phyloP scores from a whole-genome alignment of 805 yeast species.

The Ogataea philodendri region DNA sequence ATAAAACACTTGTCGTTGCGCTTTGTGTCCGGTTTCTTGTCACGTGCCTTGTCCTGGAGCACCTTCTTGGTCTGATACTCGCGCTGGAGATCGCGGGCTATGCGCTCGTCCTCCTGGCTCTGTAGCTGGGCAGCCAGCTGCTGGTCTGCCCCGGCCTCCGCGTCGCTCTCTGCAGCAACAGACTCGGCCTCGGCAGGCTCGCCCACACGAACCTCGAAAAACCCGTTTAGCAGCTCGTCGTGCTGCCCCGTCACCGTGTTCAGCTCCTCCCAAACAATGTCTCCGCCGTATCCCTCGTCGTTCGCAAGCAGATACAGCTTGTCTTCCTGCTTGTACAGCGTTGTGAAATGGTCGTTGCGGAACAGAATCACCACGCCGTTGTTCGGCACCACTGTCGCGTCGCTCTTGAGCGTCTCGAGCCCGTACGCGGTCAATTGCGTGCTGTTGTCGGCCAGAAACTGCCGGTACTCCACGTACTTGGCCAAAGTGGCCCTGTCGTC shows the following conservation, averaged over 20 bases:
- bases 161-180: slow-evolving; percentile 1
- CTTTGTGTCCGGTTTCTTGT: slow-evolving; percentile 1
- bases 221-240: slow-evolving; percentile 70
- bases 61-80: slow-evolving; percentile 14
- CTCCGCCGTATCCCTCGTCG: slow-evolving; percentile 58
- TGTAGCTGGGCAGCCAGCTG: slow-evolving; percentile 33
- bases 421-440: slow-evolving; percentile 80
- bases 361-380: slow-evolving; percentile 70
- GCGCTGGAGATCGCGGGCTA: slow-evolving; percentile 30
- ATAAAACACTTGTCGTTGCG: slow-evolving; percentile 6
- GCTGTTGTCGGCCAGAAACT: slow-evolving; percentile 57
- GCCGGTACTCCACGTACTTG: slow-evolving; percentile 14
- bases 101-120: slow-evolving; percentile 32
- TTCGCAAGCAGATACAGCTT: slow-evolving; percentile 67
- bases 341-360: slow-evolving; percentile 86
- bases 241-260: slow-evolving; percentile 63
- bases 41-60: background rate
- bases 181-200: slow-evolving; percentile 2
- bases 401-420: slow-evolving; percentile 40
- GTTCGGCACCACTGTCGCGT: slow-evolving; percentile 38
- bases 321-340: slow-evolving; percentile 52
- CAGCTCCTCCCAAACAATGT: slow-evolving; percentile 82
- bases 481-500: slow-evolving; percentile 8
- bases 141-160: slow-evolving; percentile 21
- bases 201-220: slow-evolving; percentile 45